Evolutionary conservation across 2,329 filamentous ascomycete species (phyloP).

Genomic region (Bertia moriformis): DNA sequence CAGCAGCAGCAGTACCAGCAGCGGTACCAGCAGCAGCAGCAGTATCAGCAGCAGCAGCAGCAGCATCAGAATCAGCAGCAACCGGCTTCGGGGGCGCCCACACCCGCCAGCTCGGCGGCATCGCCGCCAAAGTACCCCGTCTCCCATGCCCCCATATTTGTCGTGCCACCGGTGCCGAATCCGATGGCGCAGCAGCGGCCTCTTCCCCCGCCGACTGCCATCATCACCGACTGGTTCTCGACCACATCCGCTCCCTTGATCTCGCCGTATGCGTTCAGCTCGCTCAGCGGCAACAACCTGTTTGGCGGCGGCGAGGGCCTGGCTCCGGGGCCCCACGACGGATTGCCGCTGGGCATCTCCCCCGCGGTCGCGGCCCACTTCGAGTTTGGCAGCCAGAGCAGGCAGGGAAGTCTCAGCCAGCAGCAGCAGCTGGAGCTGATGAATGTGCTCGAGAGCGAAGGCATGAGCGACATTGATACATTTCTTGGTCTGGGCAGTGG

Average conservation of each 20-base stretch:
- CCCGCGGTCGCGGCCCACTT: constrained; percentile 12
- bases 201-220: constrained; percentile 20
- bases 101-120: constrained; percentile 14
- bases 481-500: constrained; percentile 32
- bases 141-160: too few species aligned
- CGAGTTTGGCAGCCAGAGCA: constrained; percentile 23
- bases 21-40: too few species aligned
- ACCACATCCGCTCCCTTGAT: constrained; percentile 34
- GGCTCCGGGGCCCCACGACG: constrained; percentile 6
- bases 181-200: constrained; percentile 25
- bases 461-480: constrained; percentile 44
- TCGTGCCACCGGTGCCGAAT: too few species aligned
- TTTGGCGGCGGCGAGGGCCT: constrained; percentile 9
- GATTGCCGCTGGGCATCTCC: too few species aligned
- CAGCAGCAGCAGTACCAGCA: constrained; percentile 6
- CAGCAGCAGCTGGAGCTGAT: constrained; percentile 74
- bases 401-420: constrained; percentile 59
- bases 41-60: too few species aligned
- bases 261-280: constrained; percentile 31
- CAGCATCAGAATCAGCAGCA: too few species aligned
- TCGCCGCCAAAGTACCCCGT: too few species aligned
- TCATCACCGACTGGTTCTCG: constrained; percentile 34
- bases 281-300: constrained; percentile 4
- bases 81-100: constrained; percentile 11
- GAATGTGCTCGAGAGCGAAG: constrained; percentile 61